These are phyloP conservation scores for Mesotaenium endlicherianum DNA, from an alignment of 139 green algal genomes.

Conservation along the genomic window DNA sequence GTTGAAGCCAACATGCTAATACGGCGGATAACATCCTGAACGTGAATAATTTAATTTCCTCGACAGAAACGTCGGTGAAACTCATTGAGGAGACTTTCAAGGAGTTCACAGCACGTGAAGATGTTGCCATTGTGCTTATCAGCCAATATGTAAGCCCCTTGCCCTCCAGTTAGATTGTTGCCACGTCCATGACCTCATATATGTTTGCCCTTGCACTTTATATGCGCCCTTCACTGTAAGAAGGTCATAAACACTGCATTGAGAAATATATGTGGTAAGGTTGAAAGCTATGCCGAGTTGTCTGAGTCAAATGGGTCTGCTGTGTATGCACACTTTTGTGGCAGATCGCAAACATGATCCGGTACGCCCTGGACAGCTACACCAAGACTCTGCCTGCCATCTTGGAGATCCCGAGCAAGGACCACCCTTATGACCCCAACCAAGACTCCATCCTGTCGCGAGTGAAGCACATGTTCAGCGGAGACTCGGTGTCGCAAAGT, in stretches of 20 bases:
- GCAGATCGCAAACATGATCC: conserved; percentile 82
- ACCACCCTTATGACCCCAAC: conserved; percentile 91
- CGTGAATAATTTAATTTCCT: background rate
- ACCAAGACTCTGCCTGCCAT: conserved; percentile 84
- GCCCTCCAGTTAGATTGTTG: too few relatives aligned
- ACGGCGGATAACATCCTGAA: too few relatives aligned
- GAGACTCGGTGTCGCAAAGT: conserved; percentile 25
- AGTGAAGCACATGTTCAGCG: conserved; percentile 84
- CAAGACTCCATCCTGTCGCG: conserved; percentile 87
- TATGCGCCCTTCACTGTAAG: too few relatives aligned
- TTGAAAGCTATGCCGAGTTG: too few relatives aligned
- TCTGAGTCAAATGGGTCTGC: too few relatives aligned
- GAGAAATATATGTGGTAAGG: too few relatives aligned
- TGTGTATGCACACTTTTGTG: too few relatives aligned
- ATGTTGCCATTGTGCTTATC: conserved; percentile 95
- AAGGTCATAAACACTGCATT: too few relatives aligned
- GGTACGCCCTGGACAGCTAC: conserved; percentile 77
- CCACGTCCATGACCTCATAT: too few relatives aligned
- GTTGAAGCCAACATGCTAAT: too few relatives aligned
- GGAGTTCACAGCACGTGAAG: conserved; percentile 86
- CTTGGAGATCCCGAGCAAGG: conserved; percentile 84
- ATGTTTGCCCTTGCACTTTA: too few relatives aligned
- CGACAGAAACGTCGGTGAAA: conserved; percentile 71
- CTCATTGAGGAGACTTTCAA: conserved; percentile 91
- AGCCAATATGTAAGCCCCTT: conserved; percentile 79